Conservation (phyloP, 2,329 filamentous ascomycete species). For the Cryoendolithus antarcticus region DNA sequence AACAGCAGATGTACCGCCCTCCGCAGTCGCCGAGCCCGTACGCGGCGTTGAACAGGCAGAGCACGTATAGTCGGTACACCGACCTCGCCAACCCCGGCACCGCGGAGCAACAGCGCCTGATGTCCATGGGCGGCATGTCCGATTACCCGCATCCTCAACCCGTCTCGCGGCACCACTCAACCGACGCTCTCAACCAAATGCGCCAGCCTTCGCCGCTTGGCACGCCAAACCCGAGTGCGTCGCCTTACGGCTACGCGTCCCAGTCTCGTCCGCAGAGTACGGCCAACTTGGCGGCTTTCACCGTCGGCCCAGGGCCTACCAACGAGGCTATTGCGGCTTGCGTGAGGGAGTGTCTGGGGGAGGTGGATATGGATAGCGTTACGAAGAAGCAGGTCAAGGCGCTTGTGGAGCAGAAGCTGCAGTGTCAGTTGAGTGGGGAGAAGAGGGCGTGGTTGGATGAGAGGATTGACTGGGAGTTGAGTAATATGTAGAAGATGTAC, state of each 20-base stretch:
- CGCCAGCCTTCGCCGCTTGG: slow-evolving; percentile 14
- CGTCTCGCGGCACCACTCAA: slow-evolving; percentile 26
- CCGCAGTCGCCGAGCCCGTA: slow-evolving; percentile 69
- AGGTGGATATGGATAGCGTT: slow-evolving; percentile 90
- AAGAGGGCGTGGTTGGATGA: slow-evolving; percentile 79
- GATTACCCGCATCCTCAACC: slow-evolving; percentile 24
- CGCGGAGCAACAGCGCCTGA: slow-evolving; percentile 34
- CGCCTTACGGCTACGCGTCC: slow-evolving; percentile 7
- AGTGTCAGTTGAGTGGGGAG: slow-evolving; percentile 78
- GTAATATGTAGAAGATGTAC: slow-evolving; percentile 57
- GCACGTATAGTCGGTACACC: slow-evolving; percentile 59
- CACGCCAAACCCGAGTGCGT: slow-evolving; percentile 5
- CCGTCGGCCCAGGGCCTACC: slow-evolving; percentile 51
- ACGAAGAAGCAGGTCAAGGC: slow-evolving; percentile 89
- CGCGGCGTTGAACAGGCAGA: slow-evolving; percentile 55
- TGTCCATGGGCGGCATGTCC: slow-evolving; percentile 47
- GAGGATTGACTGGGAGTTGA: slow-evolving; percentile 85
- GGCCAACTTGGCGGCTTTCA: slow-evolving; percentile 35
- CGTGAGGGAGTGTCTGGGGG: slow-evolving; percentile 67
- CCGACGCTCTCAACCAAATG: slow-evolving; percentile 26
- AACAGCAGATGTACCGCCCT: slow-evolving; percentile 41
- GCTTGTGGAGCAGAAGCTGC: slow-evolving; percentile 82
- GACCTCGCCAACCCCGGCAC: slow-evolving; percentile 44
- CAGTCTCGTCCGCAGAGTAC: slow-evolving; percentile 13
- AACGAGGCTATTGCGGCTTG: slow-evolving; percentile 72